These are phyloP conservation scores for Calonectria pseudoreteaudii DNA, from an alignment of 2,329 filamentous ascomycete species.

Conservation along the genomic window DNA sequence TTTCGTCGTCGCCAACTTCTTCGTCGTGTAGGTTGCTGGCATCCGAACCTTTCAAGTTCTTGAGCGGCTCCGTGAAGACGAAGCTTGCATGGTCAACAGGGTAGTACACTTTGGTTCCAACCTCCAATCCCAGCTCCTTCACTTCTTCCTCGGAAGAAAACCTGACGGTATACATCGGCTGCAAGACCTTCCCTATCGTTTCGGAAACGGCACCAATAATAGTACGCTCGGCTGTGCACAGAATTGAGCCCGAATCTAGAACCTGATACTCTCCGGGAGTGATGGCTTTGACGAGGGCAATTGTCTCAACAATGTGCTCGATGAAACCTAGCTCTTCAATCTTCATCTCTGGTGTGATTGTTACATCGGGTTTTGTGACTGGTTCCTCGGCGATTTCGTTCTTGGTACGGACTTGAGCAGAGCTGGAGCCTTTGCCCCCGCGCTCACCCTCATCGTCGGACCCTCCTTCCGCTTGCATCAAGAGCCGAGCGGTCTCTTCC, in stretches of 20 bases:
- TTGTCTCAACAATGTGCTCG: slow-evolving; percentile 82
- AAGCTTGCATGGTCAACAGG: slow-evolving; percentile 82
- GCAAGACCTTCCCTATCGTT: slow-evolving; percentile 85
- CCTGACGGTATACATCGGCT: slow-evolving; percentile 86
- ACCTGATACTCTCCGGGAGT: slow-evolving; percentile 86
- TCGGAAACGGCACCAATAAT: slow-evolving; percentile 88
- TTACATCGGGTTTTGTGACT: slow-evolving; percentile 80
- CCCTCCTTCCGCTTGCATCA: slow-evolving; percentile 85
- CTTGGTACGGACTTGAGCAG: slow-evolving; percentile 76
- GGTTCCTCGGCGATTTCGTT: slow-evolving; percentile 79
- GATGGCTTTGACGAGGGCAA: slow-evolving; percentile 81
- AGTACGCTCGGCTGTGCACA: slow-evolving; percentile 81
- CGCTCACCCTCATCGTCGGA: slow-evolving; percentile 81
- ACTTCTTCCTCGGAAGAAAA: slow-evolving; percentile 79
- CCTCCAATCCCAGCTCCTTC: slow-evolving; percentile 72
- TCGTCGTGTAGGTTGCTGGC: slow-evolving; percentile 96
- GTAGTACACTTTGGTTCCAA: slow-evolving; percentile 82
- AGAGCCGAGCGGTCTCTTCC: slow-evolving; percentile 84
- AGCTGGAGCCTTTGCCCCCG: slow-evolving; percentile 52
- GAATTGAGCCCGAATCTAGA: slow-evolving; percentile 83
- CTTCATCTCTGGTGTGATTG: slow-evolving; percentile 80
- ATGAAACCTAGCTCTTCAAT: slow-evolving; percentile 82
- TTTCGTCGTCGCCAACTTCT: slow-evolving; percentile 85
- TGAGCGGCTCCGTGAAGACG: slow-evolving; percentile 87
- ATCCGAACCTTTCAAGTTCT: slow-evolving; percentile 86